Conservation (phyloP, 148 eudicot genomes). For the Chenopodium berlandieri region DNA sequence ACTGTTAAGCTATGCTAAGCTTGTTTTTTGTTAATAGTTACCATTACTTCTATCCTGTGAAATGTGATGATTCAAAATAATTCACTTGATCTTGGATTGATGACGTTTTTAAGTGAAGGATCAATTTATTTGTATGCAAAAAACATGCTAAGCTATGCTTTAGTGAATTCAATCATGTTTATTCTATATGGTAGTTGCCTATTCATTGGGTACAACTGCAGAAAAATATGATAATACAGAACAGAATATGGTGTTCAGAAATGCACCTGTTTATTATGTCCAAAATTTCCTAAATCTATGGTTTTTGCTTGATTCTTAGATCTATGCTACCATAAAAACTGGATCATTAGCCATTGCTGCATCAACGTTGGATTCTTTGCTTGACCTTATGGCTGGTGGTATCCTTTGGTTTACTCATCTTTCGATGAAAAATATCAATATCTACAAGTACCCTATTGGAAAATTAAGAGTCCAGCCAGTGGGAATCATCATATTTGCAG, state of each 20-base stretch:
- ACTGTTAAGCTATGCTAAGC: not conserved
- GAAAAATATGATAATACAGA: not conserved
- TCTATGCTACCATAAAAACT: constrained; percentile 70
- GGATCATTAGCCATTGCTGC: constrained; percentile 98
- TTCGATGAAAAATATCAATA: constrained; percentile 77
- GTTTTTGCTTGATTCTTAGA: constrained; percentile 35
- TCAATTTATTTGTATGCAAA: not conserved
- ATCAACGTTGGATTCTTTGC: constrained; percentile 87
- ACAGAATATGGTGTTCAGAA: not conserved
- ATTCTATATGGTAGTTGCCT: not conserved
- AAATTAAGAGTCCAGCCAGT: constrained; percentile 96
- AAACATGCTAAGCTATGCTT: not conserved
- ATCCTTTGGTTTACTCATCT: constrained; percentile 94
- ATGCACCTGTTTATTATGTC: not conserved
- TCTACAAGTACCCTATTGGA: constrained; percentile 90
- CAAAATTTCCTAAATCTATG: not conserved
- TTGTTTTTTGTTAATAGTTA: not conserved
- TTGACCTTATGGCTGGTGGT: constrained; percentile 91
- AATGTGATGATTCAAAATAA: not conserved
- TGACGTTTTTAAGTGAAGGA: not conserved
- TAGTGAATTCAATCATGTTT: not conserved
- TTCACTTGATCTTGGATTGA: not conserved
- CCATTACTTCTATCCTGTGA: not conserved
- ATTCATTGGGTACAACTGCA: not conserved
- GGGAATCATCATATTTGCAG: constrained; percentile 89